Conservation (phyloP, 495 filamentous ascomycete genomes). For the Aspergillus bertholletiae region DNA sequence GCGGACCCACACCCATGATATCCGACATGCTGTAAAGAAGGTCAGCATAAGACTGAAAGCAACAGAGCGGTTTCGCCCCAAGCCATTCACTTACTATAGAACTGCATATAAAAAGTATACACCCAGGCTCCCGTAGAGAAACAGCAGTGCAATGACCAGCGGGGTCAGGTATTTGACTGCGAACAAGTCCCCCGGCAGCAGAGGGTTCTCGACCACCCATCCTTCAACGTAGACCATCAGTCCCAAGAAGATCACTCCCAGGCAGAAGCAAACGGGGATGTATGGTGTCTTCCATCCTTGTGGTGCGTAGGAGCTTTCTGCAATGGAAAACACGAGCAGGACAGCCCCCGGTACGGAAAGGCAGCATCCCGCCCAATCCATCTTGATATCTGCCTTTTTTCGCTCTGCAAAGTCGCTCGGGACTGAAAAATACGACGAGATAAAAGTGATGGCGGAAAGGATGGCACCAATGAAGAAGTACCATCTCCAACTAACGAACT, state of each 20-base stretch:
- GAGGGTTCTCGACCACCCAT: constrained; percentile 66
- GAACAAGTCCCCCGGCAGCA: constrained; percentile 75
- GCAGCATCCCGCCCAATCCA: constrained; percentile 68
- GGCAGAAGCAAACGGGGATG: constrained; percentile 57
- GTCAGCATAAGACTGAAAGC: constrained; percentile 7
- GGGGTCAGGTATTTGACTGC: constrained; percentile 68
- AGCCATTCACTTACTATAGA: constrained; percentile 59
- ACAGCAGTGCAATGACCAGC: constrained; percentile 63
- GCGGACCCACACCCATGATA: constrained; percentile 61
- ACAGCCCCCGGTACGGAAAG: constrained; percentile 65
- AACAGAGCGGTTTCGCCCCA: background rate
- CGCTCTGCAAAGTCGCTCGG: constrained; percentile 59
- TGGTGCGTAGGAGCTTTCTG: constrained; percentile 66
- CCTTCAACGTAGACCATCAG: constrained; percentile 69
- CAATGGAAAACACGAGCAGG: constrained; percentile 75
- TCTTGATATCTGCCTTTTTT: constrained; percentile 40
- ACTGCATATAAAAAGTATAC: constrained; percentile 76
- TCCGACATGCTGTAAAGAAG: constrained; percentile 50
- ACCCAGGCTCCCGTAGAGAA: constrained; percentile 72
- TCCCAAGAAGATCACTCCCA: constrained; percentile 46
- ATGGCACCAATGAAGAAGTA: constrained; percentile 77
- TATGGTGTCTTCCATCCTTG: constrained; percentile 72
- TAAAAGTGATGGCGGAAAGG: constrained; percentile 45
- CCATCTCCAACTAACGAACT: constrained; percentile 67
- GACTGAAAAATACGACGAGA: constrained; percentile 59